These are phyloP conservation scores for Coniella lustricola DNA, from an alignment of 2,329 filamentous ascomycete species.

Conservation along the genomic window DNA sequence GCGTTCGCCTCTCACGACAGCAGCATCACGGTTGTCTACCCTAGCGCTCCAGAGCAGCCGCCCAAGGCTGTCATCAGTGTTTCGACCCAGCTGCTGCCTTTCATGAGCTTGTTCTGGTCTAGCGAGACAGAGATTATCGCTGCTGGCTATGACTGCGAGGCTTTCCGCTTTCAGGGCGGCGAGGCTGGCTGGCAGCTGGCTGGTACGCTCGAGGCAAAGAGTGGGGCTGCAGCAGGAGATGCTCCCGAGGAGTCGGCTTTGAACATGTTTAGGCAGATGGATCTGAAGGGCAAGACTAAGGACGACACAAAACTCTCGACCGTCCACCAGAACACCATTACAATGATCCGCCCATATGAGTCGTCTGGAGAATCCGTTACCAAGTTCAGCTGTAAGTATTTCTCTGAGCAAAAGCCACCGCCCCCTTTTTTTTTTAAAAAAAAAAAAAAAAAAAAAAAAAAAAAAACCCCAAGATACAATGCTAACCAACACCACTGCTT, in stretches of 20 bases:
- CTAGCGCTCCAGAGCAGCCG: conserved; percentile 80
- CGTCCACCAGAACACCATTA: conserved; percentile 93
- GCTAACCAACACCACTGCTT: conserved; percentile 26
- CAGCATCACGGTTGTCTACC: conserved; percentile 94
- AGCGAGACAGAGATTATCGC: conserved; percentile 89
- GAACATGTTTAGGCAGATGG: conserved; percentile 99
- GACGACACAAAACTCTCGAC: conserved; percentile 94
- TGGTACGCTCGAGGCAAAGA: conserved; percentile 73
- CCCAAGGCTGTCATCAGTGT: conserved; percentile 86
- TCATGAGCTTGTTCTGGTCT: conserved; percentile 89
- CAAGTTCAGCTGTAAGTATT: conserved; percentile 85
- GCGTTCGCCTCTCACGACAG: conserved; percentile 94
- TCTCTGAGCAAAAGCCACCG: conserved; percentile 25
- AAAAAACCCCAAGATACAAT: conserved; percentile 5
- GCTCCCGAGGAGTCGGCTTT: conserved; percentile 88
- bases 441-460: too few species aligned
- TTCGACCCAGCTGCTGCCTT: conserved; percentile 82
- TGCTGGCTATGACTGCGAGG: conserved; percentile 84
- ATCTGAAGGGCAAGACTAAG: conserved; percentile 85
- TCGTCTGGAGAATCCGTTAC: conserved; percentile 55
- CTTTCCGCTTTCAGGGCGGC: conserved; percentile 78
- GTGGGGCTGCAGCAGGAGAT: conserved; percentile 52
- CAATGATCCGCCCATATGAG: conserved; percentile 71
- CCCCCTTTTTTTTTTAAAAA: background rate
- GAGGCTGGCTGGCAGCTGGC: conserved; percentile 76